Percentiles rank a stretch among this genome's conserved stretches.
Conservation (phyloP, 306 rosid species). For the Macrotyloma uniflorum region DNA sequence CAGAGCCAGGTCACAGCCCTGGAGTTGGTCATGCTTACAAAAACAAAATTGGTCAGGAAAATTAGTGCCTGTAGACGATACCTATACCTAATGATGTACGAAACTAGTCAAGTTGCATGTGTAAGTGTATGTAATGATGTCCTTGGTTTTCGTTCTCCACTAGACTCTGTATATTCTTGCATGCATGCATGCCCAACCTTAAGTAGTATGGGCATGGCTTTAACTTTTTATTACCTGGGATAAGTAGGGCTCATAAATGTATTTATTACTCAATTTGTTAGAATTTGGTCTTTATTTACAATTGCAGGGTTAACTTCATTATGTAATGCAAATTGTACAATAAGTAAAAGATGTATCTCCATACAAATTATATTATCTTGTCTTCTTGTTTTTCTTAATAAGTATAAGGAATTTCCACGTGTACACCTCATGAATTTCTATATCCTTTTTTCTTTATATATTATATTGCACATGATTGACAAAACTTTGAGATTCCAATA, state of each 20-base stretch:
- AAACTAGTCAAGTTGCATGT: background rate
- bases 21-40: conserved; percentile 50
- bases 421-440: no score
- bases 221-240: background rate
- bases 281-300: background rate
- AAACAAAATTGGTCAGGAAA: conserved; percentile 19
- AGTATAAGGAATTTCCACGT: no score
- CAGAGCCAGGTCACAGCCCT: conserved; percentile 56
- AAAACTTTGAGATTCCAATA: no score
- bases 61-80: background rate
- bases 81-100: no score
- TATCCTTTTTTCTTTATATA: no score
- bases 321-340: background rate
- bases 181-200: background rate
- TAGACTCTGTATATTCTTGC: background rate
- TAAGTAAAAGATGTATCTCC: background rate
- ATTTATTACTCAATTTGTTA: background rate
- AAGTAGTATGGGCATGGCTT: background rate
- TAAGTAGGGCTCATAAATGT: background rate
- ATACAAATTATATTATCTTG: background rate
- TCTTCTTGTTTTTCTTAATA: background rate
- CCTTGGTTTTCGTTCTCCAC: background rate
- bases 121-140: background rate
- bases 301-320: background rate
- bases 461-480: no score